Evolutionary conservation across 345 rosid genomes (phyloP), one percentile per base, ranked within the genome.

Genomic region (Psidium guajava): DNA sequence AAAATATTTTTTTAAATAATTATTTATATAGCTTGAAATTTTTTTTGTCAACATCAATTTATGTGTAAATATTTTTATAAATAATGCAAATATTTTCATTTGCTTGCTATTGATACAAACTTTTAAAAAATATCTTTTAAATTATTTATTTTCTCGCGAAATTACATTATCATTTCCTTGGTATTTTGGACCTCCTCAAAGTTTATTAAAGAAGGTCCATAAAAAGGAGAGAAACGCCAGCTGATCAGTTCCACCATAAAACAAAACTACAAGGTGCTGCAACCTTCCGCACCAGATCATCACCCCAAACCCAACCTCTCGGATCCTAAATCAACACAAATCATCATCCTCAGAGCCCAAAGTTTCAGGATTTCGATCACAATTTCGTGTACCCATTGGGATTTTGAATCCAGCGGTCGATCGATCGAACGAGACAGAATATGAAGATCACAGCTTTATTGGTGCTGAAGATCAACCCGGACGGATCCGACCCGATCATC

Each of bases 371-470:
- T 8, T 54, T 54, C 75, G 74, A 36, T 36, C 36, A 2, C 47
- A 10, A 69, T 69, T 32, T 18, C 77, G 0, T 3, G 2, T 20
- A 69, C 80, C 47, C 80, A 3, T 69, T 36, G 13, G 9, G 25
- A 36, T 69, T 69, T 20, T 40, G 80, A 69, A 6, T 18, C 47
- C 47, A 2, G 18, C 47, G 47, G 36, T 69, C 77, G 7, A 32
- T 64, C 77, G n/a, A 55, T 15, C 22, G 69, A 85, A 20, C 13
- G 54, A n/a, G 74, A n/a, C 57, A 24, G 50, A 54, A 24, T 82
- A 97, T 97, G 98, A 97, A 96, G 98, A 95, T 97, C 92, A 97
- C 98, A 73, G 92, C 98, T 85, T 92, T 94, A 75, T 86, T 97
- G 88, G 98, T 96, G 84, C 90, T 97, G 90, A 96, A 93, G 87